Conservation (phyloP, 2,329 filamentous ascomycete genomes). For the Venturia effusa region DNA sequence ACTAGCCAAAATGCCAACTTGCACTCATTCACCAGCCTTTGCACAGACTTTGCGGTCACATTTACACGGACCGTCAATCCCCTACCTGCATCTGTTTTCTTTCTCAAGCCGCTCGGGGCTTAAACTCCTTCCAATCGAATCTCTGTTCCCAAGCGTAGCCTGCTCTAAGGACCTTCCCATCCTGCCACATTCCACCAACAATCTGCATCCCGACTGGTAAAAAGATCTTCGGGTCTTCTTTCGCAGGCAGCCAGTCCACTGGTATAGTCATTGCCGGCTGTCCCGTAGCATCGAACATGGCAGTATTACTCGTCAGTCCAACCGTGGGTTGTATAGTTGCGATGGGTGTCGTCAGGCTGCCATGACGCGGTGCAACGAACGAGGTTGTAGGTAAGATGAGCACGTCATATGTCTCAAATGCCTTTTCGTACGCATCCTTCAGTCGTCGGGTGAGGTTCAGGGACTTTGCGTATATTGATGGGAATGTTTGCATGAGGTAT, state of each 20-base stretch:
- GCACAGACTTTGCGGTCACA: background rate
- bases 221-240: constrained; percentile 15
- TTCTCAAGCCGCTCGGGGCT: background rate
- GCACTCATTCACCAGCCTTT: background rate
- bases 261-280: constrained; percentile 23
- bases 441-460: constrained; percentile 30
- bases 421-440: constrained; percentile 27
- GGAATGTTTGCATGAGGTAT: constrained; percentile 27
- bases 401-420: constrained; percentile 27
- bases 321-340: constrained; percentile 21
- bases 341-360: constrained; percentile 17
- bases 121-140: constrained; percentile 18
- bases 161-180: constrained; percentile 22
- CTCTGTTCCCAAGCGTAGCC: constrained; percentile 21
- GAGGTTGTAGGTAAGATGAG: constrained; percentile 30
- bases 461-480: constrained; percentile 30
- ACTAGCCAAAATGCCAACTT: too few relatives aligned
- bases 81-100: background rate
- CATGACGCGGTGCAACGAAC: constrained; percentile 15
- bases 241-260: constrained; percentile 15
- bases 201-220: constrained; percentile 31
- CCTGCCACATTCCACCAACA: constrained; percentile 27
- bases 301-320: constrained; percentile 20
- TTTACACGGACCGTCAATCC: background rate
- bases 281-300: constrained; percentile 22